Evolutionary conservation across 1,284 basidiomycete species (phyloP).

Genomic region (Porodaedalea pini): DNA sequence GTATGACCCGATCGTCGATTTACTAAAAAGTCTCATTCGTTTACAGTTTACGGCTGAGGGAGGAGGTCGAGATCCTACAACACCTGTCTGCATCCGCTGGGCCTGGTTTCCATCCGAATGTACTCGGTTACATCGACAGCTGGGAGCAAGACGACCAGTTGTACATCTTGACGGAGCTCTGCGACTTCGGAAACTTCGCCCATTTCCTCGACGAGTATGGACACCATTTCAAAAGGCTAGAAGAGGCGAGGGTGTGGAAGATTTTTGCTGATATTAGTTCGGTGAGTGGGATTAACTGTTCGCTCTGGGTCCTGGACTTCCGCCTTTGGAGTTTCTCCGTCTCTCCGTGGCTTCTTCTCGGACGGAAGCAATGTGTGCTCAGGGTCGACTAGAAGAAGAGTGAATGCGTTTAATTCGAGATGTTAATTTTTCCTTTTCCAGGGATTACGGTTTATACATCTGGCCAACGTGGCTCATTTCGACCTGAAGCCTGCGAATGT

Average conservation of each 20-base stretch:
- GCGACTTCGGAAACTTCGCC: constrained; percentile 87
- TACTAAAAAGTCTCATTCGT: constrained; percentile 1
- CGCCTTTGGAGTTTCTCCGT: too few species aligned
- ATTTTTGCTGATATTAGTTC: constrained; percentile 87
- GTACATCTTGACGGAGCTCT: constrained; percentile 94
- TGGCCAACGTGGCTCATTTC: constrained; percentile 86
- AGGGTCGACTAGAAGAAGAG: background rate
- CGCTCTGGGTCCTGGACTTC: background rate
- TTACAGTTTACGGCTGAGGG: constrained; percentile 77
- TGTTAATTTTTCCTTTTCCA: constrained; percentile 32
- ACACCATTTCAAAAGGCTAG: constrained; percentile 75
- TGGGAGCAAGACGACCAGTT: constrained; percentile 95
- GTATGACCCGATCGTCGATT: background rate
- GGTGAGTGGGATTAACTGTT: constrained; percentile 49
- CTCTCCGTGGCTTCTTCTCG: constrained; percentile 13
- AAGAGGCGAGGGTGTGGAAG: constrained; percentile 97
- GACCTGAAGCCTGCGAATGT: constrained; percentile 99
- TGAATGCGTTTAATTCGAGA: background rate
- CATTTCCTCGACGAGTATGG: constrained; percentile 95
- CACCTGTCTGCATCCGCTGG: constrained; percentile 54
- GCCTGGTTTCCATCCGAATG: constrained; percentile 60
- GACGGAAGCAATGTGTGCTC: constrained; percentile 15
- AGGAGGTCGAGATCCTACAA: constrained; percentile 93
- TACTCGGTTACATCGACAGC: constrained; percentile 89
- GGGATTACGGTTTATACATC: constrained; percentile 91